Evolutionary conservation across 768 basidiomycete species (phyloP).

Genomic region (Leucosporidium scottii): DNA sequence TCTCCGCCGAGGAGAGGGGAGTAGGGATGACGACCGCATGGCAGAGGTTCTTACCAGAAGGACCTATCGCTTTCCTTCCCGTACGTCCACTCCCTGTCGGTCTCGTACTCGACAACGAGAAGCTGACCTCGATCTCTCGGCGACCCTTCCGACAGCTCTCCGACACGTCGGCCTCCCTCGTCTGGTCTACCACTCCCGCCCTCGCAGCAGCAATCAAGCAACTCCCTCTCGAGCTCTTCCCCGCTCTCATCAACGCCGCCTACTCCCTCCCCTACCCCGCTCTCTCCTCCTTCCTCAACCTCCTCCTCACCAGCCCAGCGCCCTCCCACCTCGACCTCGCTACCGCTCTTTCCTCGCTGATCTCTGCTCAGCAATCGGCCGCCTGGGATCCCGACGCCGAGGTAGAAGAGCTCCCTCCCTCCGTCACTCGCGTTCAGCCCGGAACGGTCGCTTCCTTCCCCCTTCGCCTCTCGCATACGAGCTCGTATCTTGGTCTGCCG

Average conservation of each 20-base stretch:
- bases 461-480: slow-evolving; percentile 74
- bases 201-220: slow-evolving; percentile 66
- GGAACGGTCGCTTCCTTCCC: slow-evolving; percentile 84
- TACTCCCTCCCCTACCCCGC: slow-evolving; percentile 76
- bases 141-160: slow-evolving; percentile 46
- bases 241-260: slow-evolving; percentile 77
- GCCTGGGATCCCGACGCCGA: slow-evolving; percentile 41
- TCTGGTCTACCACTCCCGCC: slow-evolving; percentile 82
- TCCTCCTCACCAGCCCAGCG: slow-evolving; percentile 44
- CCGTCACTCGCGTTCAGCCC: slow-evolving; percentile 62
- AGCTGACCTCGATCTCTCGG: background rate
- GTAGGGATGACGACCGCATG: slow-evolving; percentile 66
- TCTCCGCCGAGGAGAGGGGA: slow-evolving; percentile 54
- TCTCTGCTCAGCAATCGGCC: background rate
- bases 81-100: slow-evolving; percentile 11
- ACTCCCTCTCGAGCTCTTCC: slow-evolving; percentile 58
- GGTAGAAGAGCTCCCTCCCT: slow-evolving; percentile 58
- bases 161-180: slow-evolving; percentile 64
- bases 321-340: slow-evolving; percentile 4
- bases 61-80: slow-evolving; percentile 91
- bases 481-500: slow-evolving; percentile 63
- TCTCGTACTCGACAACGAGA: background rate
- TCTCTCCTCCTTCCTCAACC: slow-evolving; percentile 55
- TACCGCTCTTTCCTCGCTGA: background rate
- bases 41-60: slow-evolving; percentile 89